Evolutionary conservation across 768 basidiomycete species (phyloP), one percentile per base, ranked within the genome.

Genomic region (Rhizopogon rudus): DNA sequence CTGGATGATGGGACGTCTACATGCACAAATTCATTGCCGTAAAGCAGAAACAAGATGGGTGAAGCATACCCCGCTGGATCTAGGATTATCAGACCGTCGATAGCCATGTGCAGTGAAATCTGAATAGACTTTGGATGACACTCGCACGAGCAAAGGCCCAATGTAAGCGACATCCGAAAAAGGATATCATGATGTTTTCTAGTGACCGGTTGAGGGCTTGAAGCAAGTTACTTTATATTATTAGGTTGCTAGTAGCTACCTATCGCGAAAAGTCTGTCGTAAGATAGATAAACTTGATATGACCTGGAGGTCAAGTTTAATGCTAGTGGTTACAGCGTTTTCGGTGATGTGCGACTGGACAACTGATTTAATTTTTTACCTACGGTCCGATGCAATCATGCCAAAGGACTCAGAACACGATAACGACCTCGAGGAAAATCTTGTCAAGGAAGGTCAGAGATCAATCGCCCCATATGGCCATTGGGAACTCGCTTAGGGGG

Each of bases 1-100:
- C 72, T 93, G 91, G 60, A 95, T 90, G 60, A 97, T 88, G 25
- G 93, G 85, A 44, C 82, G 81, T 53, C 83, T 86, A 59, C n/a
- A 35, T 49, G 48, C 54, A 45, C 10, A 33, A 53, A 54, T 33
- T 53, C 67, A 64, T 58, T 55, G 57, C 57, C 45, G 40, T 53
- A 37, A 31, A 40, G 60, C 40, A 64, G 57, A 48, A 42, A 40
- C 22, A 2, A 13, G 46, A 20, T 22, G 14, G 37, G 39, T 22
- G 44, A 39, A 46, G 77, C 85, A 66, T 60, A 89, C 89, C 88
- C 86, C 59, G 80, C 74, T 60, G 76, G 78, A 71, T 92, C 90
- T 55, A 92, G 74, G 54, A 92, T 83, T 61, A 92, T 91, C 52
- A 92, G 69, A 16, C 90, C 90, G 71, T 92, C 89, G 66, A 92